Base-by-base conservation (phyloP, 176 grass and related monocot species). In the Musa troglodytarum region DNA sequence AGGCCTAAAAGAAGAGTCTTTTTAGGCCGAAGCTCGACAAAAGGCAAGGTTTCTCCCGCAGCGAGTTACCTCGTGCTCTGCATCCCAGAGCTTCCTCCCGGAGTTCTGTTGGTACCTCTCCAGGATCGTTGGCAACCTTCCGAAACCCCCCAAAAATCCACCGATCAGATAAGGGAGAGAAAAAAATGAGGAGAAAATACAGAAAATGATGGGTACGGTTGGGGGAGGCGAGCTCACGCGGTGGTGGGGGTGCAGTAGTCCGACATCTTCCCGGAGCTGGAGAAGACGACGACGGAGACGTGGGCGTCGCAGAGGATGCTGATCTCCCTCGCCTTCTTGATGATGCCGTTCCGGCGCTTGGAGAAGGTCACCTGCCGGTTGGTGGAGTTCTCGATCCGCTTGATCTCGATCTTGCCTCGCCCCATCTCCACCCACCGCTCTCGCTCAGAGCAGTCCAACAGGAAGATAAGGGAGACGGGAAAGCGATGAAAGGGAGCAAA, bases 61-160 rank as follows among this genome's bases (percentile, higher is more conserved):
- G 10, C 72, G 66, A 12, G 76, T 43, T 89, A 97, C 93, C 93
- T 93, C 92, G 57, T 97, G 93, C 54, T 93, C 90, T 62, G 89
- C 87, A 88, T 93, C 93, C 93, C 93, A 97, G 9, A 97, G 85
- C 81, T 92, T 93, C 88, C 83, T 90, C 28, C 93, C 93, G 2
- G 93, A 97, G 68, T 97, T 90, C 70, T 83, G 85, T 80, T 97
- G 93, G 83, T 97, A 97, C 80, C 88, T 97, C 87, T 97, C 93
- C 81, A 97, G 74, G 55, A 93, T 81, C 80, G 57, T 82, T 49
- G 93, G 87, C 85, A 97, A 80, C 83, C 93, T 97, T 50, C 21
- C 53, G 28, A 34, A 17, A 9, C 24, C 20, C 2, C 20, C 15
- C 2, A 62, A 52, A 53, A 72, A 54, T 53, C 5, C n/a, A 53